Percentiles rank a stretch among this genome's conserved stretches.
phyloP scores from a whole-genome alignment of 768 basidiomycete species.

The Termitomyces sp. region DNA sequence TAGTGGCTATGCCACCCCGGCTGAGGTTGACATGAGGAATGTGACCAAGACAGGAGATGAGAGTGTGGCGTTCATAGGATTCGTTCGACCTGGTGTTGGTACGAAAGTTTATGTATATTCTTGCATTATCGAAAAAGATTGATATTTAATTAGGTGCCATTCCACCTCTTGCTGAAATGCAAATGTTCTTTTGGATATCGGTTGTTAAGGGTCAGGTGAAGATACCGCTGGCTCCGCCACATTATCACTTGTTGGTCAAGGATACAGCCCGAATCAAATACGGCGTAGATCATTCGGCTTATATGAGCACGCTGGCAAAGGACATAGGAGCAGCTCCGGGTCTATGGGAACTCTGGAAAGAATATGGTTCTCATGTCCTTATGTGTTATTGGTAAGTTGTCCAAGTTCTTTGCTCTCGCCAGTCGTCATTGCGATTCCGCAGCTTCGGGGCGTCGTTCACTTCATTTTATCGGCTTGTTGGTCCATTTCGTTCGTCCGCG shows the following conservation, averaged over 20 bases:
- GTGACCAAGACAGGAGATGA: constrained; percentile 39
- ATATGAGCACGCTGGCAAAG: constrained; percentile 53
- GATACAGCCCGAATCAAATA: constrained; percentile 52
- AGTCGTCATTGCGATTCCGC: not conserved
- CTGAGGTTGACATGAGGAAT: constrained; percentile 41
- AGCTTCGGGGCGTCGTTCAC: constrained; percentile 61
- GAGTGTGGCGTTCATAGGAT: constrained; percentile 51
- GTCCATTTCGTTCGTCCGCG: constrained; percentile 39
- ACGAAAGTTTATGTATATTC: not conserved
- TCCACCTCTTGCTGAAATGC: constrained; percentile 59
- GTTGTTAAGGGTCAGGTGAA: constrained; percentile 39
- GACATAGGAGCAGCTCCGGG: constrained; percentile 55
- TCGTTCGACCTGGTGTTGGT: constrained; percentile 57
- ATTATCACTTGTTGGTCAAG: constrained; percentile 52
- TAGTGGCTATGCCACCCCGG: constrained; percentile 35
- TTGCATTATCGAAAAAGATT: constrained; percentile 1
- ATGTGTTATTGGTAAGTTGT: constrained; percentile 48
- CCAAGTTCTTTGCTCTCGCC: not conserved
- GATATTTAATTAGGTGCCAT: constrained; percentile 39
- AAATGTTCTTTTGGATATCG: constrained; percentile 54
- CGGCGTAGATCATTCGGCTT: constrained; percentile 55
- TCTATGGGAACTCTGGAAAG: constrained; percentile 40
- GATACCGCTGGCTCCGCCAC: constrained; percentile 38
- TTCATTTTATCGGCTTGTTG: constrained; percentile 52
- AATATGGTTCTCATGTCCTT: constrained; percentile 47